Base-by-base conservation (phyloP, 164 flowering plant species). In the Platanus orientalis region DNA sequence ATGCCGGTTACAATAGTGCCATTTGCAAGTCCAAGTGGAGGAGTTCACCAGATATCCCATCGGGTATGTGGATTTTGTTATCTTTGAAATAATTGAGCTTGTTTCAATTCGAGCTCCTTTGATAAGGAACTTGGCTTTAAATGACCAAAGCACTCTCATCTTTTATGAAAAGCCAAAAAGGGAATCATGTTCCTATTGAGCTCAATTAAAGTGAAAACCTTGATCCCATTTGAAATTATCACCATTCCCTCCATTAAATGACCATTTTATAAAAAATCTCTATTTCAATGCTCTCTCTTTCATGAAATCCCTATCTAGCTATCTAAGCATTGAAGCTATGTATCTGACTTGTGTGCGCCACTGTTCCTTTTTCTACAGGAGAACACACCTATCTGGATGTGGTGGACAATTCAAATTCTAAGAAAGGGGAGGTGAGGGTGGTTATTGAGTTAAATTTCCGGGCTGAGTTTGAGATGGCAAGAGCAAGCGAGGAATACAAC, bases 401-500 rank as follows among this genome's bases (percentile, higher is more conserved):
- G 40, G 58, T 78, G 29, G 91, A 87, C 54, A 74, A 60, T 17
- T 59, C 83, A 16, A 79, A 57, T 34, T 6, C 80, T 0, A 81
- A 75, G 61, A 83, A 73, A 52, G 79, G 82, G 16, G 84, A 79
- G n/a, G 63, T 85, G 11, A 81, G 93, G 24, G 89, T 88, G 57
- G 78, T 92, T 44, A 79, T 95, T 3, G 99, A 92, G 72, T 58
- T 85, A 49, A 81, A 78, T 60, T 85, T 95, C 57, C 74, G 92
- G n/a, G 92, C 76, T 0, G 89, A 90, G 52, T 95, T 95, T 60
- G 97, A 95, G 76, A 92, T 95, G 87, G 88, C 87, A 10, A 81
- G 87, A 69, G 93, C 87, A 3, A 77, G 80, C 61, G 80, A 78
- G 19, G 92, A 86, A n/a, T 95, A 92, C 81, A 85, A 75, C 55